Evolutionary conservation across 345 rosid species (phyloP), one percentile per base, ranked within the genome.

Genomic region (Mallotus nudiflorus): DNA sequence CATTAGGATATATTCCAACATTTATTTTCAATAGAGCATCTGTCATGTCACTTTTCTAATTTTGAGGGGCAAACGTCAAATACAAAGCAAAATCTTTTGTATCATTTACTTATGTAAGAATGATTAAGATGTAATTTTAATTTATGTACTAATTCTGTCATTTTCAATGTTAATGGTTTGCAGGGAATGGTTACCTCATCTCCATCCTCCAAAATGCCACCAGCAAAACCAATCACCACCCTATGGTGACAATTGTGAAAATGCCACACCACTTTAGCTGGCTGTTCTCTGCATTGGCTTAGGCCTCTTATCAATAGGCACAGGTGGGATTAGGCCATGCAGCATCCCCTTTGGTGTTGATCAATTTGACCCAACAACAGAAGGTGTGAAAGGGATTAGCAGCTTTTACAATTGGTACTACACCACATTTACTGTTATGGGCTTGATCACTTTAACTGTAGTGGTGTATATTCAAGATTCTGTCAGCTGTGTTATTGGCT

Each of bases 341-440:
- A 82, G 89, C 70, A 81, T 91, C 50, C 98, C 98, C 0, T 93
- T 93, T 69, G 85, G 92, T 20, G 85, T 93, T 0, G 97, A 91
- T 57, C 97, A 93, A 59, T 91, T 93, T 56, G 96, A 93, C 62
- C 75, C 75, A 7, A 71, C 87, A 33, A 91, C 91, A 0, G 92
- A 87, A 65, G 98, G 98, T 16, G 40, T 49, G n/a, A 84, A 81
- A 76, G 97, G 89, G 52, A 80, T 84, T 64, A 87, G 57, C 68
- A 91, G 88, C 71, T 93, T 85, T 74, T 91, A 74, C 73, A 93
- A 88, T 20, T 89, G 95, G 89, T 92, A 91, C 76, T 91, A 87
- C 79, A 60, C 81, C 0, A 74, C 89, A 22, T 90, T 87, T 63
- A 91, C 92, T 3, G 72, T 87, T 3, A 90, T 88, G 11, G 37